These are phyloP conservation scores for Nemania abortiva DNA, from an alignment of 2,329 filamentous ascomycete species.

Conservation along the genomic window DNA sequence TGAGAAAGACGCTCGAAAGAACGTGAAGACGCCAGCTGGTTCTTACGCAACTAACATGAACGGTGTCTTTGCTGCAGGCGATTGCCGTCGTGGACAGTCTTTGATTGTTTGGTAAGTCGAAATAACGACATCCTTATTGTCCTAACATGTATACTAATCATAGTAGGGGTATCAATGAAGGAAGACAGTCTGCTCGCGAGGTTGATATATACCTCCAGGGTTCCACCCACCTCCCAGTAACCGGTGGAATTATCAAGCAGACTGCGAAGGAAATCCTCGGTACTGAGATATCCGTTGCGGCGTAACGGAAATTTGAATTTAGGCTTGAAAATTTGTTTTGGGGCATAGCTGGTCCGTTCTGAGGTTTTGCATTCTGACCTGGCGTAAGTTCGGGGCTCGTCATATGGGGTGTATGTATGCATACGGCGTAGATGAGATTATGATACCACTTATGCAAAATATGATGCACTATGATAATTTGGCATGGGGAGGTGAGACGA, in stretches of 20 bases:
- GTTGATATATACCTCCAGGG: slow-evolving; percentile 89
- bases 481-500: too few species aligned
- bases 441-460: slow-evolving; percentile 39
- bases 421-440: slow-evolving; percentile 30
- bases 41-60: slow-evolving; percentile 90
- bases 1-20: slow-evolving; percentile 92
- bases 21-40: slow-evolving; percentile 91
- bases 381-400: slow-evolving; percentile 7
- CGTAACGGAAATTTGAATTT: slow-evolving; percentile 16
- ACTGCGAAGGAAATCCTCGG: slow-evolving; percentile 74
- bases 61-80: slow-evolving; percentile 93
- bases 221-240: slow-evolving; percentile 84
- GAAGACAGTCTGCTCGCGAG: slow-evolving; percentile 90
- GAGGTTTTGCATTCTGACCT: slow-evolving; percentile 7
- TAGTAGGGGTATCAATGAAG: slow-evolving; percentile 92
- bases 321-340: not conserved
- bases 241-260: slow-evolving; percentile 91
- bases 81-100: slow-evolving; percentile 94
- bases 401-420: slow-evolving; percentile 10
- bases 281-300: slow-evolving; percentile 28
- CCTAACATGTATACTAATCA: slow-evolving; percentile 52
- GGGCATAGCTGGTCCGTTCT: not conserved
- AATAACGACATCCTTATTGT: not conserved
- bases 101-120: slow-evolving; percentile 89
- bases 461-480: too few species aligned